Evolutionary conservation across 2,329 filamentous ascomycete genomes (phyloP).

Genomic region (Cadophora luteo-olivacea): DNA sequence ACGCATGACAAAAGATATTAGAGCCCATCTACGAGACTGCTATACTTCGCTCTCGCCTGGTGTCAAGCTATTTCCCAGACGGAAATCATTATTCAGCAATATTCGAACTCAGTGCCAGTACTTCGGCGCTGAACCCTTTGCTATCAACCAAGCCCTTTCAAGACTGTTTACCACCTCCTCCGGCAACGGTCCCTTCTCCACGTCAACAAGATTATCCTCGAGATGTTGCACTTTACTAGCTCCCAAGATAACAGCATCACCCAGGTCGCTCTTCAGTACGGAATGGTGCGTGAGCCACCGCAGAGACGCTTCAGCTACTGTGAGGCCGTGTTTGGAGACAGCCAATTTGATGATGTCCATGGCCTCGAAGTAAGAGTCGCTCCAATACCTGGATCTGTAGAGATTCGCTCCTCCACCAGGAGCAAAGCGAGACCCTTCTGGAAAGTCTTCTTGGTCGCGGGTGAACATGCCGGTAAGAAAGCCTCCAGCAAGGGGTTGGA

Average conservation of each 20-base stretch:
- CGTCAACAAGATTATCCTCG: slow-evolving; percentile 60
- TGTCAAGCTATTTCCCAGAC: no score
- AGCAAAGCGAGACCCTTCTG: slow-evolving; percentile 32
- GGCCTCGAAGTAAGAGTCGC: slow-evolving; percentile 67
- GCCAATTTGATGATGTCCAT: slow-evolving; percentile 71
- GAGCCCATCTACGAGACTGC: no score
- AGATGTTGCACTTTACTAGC: slow-evolving; percentile 54
- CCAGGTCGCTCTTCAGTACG: slow-evolving; percentile 51
- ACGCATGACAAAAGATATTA: no score
- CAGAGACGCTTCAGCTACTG: slow-evolving; percentile 34
- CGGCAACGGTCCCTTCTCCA: slow-evolving; percentile 76
- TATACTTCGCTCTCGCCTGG: no score
- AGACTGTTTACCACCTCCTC: slow-evolving; percentile 77
- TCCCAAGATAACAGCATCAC: slow-evolving; percentile 66
- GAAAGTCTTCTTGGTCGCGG: slow-evolving; percentile 38
- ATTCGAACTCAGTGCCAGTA: slow-evolving; percentile 48
- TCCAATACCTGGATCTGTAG: slow-evolving; percentile 66
- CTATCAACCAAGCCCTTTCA: slow-evolving; percentile 78
- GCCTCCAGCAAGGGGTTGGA: slow-evolving; percentile 63
- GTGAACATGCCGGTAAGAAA: slow-evolving; percentile 56
- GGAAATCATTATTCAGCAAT: no score
- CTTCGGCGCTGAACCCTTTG: slow-evolving; percentile 61
- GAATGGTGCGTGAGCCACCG: no score
- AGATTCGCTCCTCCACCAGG: slow-evolving; percentile 54
- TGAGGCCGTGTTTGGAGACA: slow-evolving; percentile 70